Base-by-base conservation (phyloP, 305 asterid genomes). In the Fraxinus baroniana region DNA sequence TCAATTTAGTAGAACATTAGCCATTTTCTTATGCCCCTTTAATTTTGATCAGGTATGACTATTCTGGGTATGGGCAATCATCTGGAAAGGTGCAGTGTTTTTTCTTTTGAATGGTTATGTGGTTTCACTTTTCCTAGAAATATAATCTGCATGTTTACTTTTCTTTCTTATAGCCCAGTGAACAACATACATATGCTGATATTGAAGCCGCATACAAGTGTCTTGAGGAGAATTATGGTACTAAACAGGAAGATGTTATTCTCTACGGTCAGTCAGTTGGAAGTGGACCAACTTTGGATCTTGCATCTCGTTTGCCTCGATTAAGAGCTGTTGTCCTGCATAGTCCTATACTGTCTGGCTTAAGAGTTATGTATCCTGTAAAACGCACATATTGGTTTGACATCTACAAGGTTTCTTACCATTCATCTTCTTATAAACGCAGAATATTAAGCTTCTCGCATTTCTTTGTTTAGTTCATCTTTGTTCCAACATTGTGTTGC, bases 31-130 rank as follows among this genome's bases (percentile, higher is more conserved):
- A 78, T 87, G 81, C 64, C 73, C 81, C 78, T 35, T 39, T 78
- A 62, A 72, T 82, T 78, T 70, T 84, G 83, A 89, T 90, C 89
- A 95, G 99, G 90, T 95, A 94, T 44, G 99, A 95, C 82, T 95
- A 95, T 87, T 93, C 98, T 83, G 99, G 99, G 36, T 95, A 95
- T 81, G 99, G 99, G 41, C 99, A 90, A 83, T 95, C 99, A 66
- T 86, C 98, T 20, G 98, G 98, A 83, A 95, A 94, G 97, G 99
- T 95, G 32, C n/a, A 88, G 68, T 24, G 46, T 49, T 28, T n/a
- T 26, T 37, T 36, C 39, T 78, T 62, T 46, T 22, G 66, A 60
- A 37, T 60, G 41, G 62, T 17, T 37, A 60, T 82, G 76, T 78
- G 17, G 55, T 76, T 79, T 71, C 62, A 78, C 55, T 55, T 72